A percentile compares a stretch with the other conserved stretches of the same genome.
These are phyloP conservation scores for Thelonectria rubi DNA, from an alignment of 2,329 filamentous ascomycete genomes.

Conservation along the genomic window DNA sequence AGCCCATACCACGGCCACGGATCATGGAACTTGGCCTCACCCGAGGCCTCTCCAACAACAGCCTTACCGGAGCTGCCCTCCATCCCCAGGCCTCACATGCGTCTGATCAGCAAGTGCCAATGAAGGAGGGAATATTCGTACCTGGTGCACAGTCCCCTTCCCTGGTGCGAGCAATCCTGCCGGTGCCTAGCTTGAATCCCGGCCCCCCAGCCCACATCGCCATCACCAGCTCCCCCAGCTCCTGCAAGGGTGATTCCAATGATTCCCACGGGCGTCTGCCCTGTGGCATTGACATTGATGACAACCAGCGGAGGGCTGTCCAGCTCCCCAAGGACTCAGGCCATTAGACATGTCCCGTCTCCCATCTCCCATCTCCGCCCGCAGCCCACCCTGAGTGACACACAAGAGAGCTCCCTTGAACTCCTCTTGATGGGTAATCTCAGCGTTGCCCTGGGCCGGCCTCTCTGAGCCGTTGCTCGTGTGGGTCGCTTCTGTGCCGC, in stretches of 20 bases:
- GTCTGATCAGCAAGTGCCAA: too few species aligned
- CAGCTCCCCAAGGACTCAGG: slow-evolving; percentile 10
- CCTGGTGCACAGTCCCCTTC: background rate
- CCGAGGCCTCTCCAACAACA: slow-evolving; percentile 24
- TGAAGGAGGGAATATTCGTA: background rate
- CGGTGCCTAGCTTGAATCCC: slow-evolving; percentile 3
- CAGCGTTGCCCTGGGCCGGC: slow-evolving; percentile 15
- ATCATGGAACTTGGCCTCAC: slow-evolving; percentile 9
- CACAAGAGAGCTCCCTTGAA: slow-evolving; percentile 24
- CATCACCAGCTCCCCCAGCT: slow-evolving; percentile 3
- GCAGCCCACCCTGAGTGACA: slow-evolving; percentile 18
- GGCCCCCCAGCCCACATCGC: slow-evolving; percentile 5
- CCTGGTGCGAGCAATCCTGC: slow-evolving; percentile 12
- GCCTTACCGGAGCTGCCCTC: slow-evolving; percentile 14
- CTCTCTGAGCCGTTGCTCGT: slow-evolving; percentile 34
- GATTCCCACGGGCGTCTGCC: slow-evolving; percentile 26
- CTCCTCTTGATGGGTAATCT: slow-evolving; percentile 32
- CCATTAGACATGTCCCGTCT: slow-evolving; percentile 21
- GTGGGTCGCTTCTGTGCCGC: slow-evolving; percentile 41
- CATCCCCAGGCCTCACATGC: background rate
- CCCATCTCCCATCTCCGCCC: slow-evolving; percentile 20
- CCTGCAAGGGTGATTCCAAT: slow-evolving; percentile 22
- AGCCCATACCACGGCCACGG: slow-evolving; percentile 36
- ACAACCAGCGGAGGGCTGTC: slow-evolving; percentile 13
- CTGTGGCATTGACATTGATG: slow-evolving; percentile 23